Evolutionary conservation across 2,329 filamentous ascomycete species (phyloP), one percentile per base, ranked within the genome.

Genomic region (Knoxdaviesia proteae): DNA sequence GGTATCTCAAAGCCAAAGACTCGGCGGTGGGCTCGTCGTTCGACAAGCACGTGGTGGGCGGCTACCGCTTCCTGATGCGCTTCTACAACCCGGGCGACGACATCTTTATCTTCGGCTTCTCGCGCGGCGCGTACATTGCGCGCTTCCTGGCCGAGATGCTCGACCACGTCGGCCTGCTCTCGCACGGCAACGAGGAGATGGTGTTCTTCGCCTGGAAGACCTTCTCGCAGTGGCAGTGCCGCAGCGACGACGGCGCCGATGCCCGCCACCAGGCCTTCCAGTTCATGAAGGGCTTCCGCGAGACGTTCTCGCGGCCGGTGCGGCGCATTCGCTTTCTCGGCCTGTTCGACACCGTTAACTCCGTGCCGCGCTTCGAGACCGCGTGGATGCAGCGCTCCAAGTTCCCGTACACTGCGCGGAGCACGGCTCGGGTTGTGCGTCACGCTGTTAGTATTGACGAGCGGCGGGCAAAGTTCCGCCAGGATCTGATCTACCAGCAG

Each of bases 131-230:
- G 1, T 84, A 84, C 51, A 79, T 80, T 38, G 80, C 79, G 0
- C 71, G 79, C 3, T 84, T 84, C 51, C 60, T 84, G 1, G 81
- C 83, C 0, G 82, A 90, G 53, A 88, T 88, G 83, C 67, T 90
- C 6, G 82, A 90, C 52, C 77, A 82, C 49, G 76, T 90, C 43
- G 84, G 84, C 1, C 64, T 92, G 0, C 64, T 92, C 9, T 79
- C 77, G 8, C 77, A 81, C 42, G 83, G 84, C 7, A 92, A 92
- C 50, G 81, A 92, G 53, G 84, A 90, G 50, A 79, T 90, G 75
- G 75, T 84, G 42, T 67, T 70, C 4, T 92, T 92, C 54, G 83
- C 81, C 0, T 90, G 83, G 82, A 86, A 81, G 54, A 77, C 79
- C 0, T 86, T 84, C 51, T 70, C 77, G 6, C 74, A 77, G 53